phyloP scores from a whole-genome alignment of 345 rosid genomes.

The Eucalyptus caleyi region DNA sequence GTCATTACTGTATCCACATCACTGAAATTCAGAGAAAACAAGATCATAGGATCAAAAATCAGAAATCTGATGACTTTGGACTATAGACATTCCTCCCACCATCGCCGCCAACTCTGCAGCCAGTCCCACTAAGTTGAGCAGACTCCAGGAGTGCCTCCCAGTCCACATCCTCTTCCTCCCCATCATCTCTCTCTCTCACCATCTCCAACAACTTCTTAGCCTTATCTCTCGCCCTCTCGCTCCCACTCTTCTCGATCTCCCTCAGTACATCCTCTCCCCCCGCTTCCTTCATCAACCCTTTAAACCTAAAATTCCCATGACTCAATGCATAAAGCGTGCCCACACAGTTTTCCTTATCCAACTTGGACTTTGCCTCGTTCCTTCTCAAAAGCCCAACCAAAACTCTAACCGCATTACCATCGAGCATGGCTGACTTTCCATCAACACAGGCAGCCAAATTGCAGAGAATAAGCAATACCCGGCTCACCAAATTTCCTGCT shows the following conservation, averaged over 20 bases:
- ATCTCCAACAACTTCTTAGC: slow-evolving; percentile 45
- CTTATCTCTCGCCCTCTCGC: slow-evolving; percentile 45
- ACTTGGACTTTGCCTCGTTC: slow-evolving; percentile 26
- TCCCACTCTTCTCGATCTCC: slow-evolving; percentile 39
- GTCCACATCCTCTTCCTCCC: slow-evolving; percentile 19
- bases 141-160: slow-evolving; percentile 61
- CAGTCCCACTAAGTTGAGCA: slow-evolving; percentile 27
- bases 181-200: slow-evolving; percentile 30
- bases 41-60: background rate
- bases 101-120: slow-evolving; percentile 5
- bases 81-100: background rate
- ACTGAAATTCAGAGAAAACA: background rate
- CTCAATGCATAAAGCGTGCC: slow-evolving; percentile 46
- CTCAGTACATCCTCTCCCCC: slow-evolving; percentile 35
- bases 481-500: slow-evolving; percentile 29
- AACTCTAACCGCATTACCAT: slow-evolving; percentile 54
- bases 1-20: background rate
- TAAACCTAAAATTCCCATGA: slow-evolving; percentile 65
- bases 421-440: slow-evolving; percentile 61
- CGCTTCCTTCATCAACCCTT: slow-evolving; percentile 55
- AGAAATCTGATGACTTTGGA: background rate
- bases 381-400: slow-evolving; percentile 45
- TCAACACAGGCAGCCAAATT: slow-evolving; percentile 57
- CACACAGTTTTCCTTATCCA: slow-evolving; percentile 51
- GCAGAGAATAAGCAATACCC: slow-evolving; percentile 42